A percentile compares a stretch with the other conserved stretches of the same genome.
These are phyloP conservation scores for Talaromyces sp. DNA, from an alignment of 2,329 filamentous ascomycete genomes.

Conservation along the genomic window DNA sequence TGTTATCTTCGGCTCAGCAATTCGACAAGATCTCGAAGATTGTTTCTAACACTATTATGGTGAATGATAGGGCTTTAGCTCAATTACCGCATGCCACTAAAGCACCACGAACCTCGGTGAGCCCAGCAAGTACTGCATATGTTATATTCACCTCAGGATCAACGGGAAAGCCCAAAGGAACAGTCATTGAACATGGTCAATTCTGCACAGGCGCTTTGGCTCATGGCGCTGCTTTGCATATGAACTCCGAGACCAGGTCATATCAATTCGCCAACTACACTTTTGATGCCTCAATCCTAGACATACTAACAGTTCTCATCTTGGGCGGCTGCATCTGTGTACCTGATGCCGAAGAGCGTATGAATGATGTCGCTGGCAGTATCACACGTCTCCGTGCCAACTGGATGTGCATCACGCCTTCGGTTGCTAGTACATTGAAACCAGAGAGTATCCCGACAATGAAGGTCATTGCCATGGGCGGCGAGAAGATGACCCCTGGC, in stretches of 20 bases:
- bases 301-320: conserved; percentile 56
- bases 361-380: conserved; percentile 52
- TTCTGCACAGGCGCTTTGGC: conserved; percentile 56
- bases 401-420: conserved; percentile 58
- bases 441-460: conserved; percentile 47
- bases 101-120: conserved; percentile 22
- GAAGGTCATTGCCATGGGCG: conserved; percentile 45
- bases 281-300: conserved; percentile 55
- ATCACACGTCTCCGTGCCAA: conserved; percentile 40
- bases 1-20: conserved; percentile 36
- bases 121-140: conserved; percentile 50
- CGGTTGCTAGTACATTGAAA: conserved; percentile 53
- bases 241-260: conserved; percentile 56
- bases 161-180: conserved; percentile 58
- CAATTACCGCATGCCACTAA: conserved; percentile 24
- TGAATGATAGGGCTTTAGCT: conserved; percentile 30
- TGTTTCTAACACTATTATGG: conserved; percentile 29
- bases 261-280: conserved; percentile 59
- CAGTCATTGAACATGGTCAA: conserved; percentile 61
- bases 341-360: conserved; percentile 52
- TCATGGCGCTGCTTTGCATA: conserved; percentile 52
- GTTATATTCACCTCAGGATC: conserved; percentile 61
- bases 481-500: conserved; percentile 45
- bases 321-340: conserved; percentile 61
- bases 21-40: conserved; percentile 33